Evolutionary conservation across 148 eudicot genomes (phyloP).

Genomic region (Fagopyrum homotropicum): DNA sequence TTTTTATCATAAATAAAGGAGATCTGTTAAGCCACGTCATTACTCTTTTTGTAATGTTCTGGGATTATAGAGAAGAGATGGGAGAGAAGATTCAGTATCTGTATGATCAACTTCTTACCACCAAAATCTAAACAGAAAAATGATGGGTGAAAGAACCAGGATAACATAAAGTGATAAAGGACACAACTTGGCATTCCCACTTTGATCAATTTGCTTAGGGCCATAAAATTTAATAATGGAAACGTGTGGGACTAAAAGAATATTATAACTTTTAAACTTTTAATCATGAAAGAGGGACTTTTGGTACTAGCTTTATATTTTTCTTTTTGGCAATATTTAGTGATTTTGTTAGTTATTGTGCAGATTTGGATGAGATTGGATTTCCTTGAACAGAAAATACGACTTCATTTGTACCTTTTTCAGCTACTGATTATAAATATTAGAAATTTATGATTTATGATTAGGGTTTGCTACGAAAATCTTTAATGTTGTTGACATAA

Average conservation of each 20-base stretch:
- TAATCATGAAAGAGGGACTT: not conserved
- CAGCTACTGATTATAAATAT: not conserved
- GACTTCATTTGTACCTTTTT: not conserved
- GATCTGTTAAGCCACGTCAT: not conserved
- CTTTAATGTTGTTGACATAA: not conserved
- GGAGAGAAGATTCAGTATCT: not conserved
- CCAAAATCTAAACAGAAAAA: not conserved
- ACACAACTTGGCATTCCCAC: not conserved
- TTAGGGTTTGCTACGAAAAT: not conserved
- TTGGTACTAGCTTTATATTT: not conserved
- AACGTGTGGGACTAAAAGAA: not conserved
- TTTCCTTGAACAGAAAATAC: not conserved
- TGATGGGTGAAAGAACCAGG: not conserved
- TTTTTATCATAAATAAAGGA: not conserved
- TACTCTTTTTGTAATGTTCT: not conserved
- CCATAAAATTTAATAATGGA: not conserved
- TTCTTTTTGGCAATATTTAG: not conserved
- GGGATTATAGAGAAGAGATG: not conserved
- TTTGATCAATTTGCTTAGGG: not conserved
- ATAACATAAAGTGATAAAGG: not conserved
- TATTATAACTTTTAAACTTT: not conserved
- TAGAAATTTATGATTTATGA: too few relatives aligned
- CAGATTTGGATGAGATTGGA: not conserved
- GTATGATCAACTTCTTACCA: not conserved
- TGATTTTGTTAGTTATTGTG: not conserved